phyloP scores from a whole-genome alignment of 2,329 filamentous ascomycete genomes.

The Penicillium sclerotiorum region DNA sequence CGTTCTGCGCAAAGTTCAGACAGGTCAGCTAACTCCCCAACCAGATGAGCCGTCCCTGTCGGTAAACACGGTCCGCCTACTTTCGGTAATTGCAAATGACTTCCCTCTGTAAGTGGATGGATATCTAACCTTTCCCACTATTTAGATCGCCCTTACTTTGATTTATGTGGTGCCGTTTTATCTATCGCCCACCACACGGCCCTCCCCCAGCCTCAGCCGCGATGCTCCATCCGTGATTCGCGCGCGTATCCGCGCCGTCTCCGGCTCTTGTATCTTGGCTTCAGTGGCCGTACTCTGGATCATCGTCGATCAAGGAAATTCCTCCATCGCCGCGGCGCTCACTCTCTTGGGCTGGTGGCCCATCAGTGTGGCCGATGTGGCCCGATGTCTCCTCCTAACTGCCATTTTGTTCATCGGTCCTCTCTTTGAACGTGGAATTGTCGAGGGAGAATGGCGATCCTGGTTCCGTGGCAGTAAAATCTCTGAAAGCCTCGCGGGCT shows the following conservation, averaged over 20 bases:
- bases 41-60: conserved; percentile 43
- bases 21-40: conserved; percentile 18
- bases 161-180: conserved; percentile 93
- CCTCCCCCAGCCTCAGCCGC: conserved; percentile 75
- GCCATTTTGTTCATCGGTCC: conserved; percentile 80
- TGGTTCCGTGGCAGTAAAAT: conserved; percentile 63
- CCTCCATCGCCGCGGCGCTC: conserved; percentile 58
- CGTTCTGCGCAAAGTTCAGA: conserved; percentile 6
- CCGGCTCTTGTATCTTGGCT: conserved; percentile 71
- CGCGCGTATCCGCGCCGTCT: conserved; percentile 79
- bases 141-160: conserved; percentile 75
- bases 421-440: conserved; percentile 75
- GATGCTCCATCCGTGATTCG: conserved; percentile 90
- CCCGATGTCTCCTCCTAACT: conserved; percentile 69
- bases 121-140: conserved; percentile 6
- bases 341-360: conserved; percentile 83
- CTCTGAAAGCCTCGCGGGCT: conserved; percentile 66
- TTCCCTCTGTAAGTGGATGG: too few relatives aligned
- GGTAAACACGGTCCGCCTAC: conserved; percentile 36
- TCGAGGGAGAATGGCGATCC: conserved; percentile 69
- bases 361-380: conserved; percentile 64
- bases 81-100: conserved; percentile 43
- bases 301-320: conserved; percentile 58
- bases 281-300: conserved; percentile 68
- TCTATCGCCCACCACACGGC: conserved; percentile 75